These are phyloP conservation scores for Yamadazyma atmosphaerica DNA, from an alignment of 1,139 yeast species.

Conservation along the genomic window DNA sequence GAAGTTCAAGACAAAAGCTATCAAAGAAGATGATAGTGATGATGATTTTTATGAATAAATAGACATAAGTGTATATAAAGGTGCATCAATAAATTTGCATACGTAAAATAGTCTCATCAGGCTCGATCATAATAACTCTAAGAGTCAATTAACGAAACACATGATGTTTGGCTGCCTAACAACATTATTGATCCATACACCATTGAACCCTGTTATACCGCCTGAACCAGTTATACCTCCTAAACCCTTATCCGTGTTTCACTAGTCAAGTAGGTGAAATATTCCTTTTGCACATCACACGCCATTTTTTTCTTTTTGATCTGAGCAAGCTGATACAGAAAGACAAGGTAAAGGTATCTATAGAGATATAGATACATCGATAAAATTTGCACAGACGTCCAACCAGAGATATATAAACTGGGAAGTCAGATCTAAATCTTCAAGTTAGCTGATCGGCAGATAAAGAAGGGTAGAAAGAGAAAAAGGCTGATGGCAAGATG, in stretches of 20 bases:
- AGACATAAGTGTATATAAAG: background rate
- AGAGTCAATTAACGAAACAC: no score
- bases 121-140: no score
- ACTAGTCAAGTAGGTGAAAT: no score
- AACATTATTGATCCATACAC: no score
- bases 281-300: background rate
- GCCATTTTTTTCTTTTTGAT: background rate
- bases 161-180: no score
- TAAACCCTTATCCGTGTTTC: background rate
- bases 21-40: constrained; percentile 34
- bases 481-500: constrained; percentile 8
- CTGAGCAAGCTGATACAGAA: background rate
- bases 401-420: background rate
- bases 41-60: constrained; percentile 49
- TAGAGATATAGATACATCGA: background rate
- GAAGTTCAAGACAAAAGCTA: constrained; percentile 56
- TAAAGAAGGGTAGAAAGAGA: background rate
- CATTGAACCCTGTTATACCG: no score
- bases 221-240: no score
- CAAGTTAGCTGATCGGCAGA: background rate
- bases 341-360: background rate
- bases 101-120: no score
- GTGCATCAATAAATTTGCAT: no score
- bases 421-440: background rate
- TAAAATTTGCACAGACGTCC: background rate